phyloP scores from a whole-genome alignment of 1,284 basidiomycete genomes.

The Ustilago shanxiensis region DNA sequence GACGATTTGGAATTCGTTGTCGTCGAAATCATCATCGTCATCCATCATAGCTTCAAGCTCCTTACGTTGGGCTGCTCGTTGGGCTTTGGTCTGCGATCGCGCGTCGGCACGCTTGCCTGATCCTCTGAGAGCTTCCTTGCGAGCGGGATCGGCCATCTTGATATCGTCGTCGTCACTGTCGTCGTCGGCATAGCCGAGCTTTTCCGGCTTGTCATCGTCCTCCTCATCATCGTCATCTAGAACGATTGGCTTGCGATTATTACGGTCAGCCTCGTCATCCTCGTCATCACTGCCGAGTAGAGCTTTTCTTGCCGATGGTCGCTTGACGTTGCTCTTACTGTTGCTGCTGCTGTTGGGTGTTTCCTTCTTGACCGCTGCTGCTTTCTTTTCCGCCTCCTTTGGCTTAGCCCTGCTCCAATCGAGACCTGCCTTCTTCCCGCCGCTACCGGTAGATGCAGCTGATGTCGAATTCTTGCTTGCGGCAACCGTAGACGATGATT shows the following conservation, averaged over 20 bases:
- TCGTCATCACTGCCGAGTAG: conserved; percentile 52
- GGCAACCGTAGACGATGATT: conserved; percentile 16
- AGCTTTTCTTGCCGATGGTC: conserved; percentile 24
- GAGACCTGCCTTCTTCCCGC: conserved; percentile 26
- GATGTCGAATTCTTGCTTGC: conserved; percentile 1
- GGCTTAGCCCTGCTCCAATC: conserved; percentile 53
- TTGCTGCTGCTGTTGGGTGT: conserved; percentile 10
- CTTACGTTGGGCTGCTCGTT: conserved; percentile 39
- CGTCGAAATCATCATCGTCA: conserved; percentile 29
- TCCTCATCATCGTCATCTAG: conserved; percentile 39
- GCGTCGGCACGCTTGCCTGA: conserved; percentile 47
- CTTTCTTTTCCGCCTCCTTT: conserved; percentile 22
- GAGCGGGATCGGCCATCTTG: conserved; percentile 17
- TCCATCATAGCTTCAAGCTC: conserved; percentile 57
- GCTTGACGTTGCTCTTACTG: conserved; percentile 7
- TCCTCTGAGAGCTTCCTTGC: conserved; percentile 24
- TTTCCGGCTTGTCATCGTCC: conserved; percentile 39
- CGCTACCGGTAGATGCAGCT: neutral
- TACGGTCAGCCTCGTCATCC: conserved; percentile 35
- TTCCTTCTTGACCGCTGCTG: conserved; percentile 23
- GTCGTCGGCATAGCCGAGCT: conserved; percentile 49
- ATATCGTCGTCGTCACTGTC: conserved; percentile 27
- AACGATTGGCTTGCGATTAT: conserved; percentile 15
- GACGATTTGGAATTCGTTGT: conserved; percentile 21
- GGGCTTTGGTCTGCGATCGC: conserved; percentile 26